Evolutionary conservation across 495 filamentous ascomycete species (phyloP), one percentile per base, ranked within the genome.

Genomic region (Evansstolkia leycettana): DNA sequence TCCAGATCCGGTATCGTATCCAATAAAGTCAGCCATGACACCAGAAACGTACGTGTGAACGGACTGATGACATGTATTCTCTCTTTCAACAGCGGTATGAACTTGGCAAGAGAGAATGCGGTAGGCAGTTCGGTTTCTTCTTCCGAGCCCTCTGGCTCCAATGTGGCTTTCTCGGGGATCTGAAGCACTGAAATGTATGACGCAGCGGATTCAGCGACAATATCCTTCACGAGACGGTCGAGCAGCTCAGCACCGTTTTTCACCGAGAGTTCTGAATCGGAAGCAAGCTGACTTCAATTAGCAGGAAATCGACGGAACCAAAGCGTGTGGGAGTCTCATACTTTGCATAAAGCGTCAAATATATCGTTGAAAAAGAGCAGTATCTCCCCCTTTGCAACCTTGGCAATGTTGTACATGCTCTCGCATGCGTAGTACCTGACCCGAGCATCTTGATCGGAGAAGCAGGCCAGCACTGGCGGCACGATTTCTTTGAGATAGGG

Each of bases 391-490:
- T 99, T 99, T 15, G 92, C 90, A 7, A 96, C 90, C 64, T 98
- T 98, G 42, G 92, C 87, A 50, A 99, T 96, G 50, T 99, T 99
- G 57, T 99, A 99, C 92, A 99, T 99, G 60, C 87, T 90, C 70
- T 99, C 92, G 62, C 92, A 99, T 31, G 92, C 92, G 58, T 99
- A 99, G 55, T 99, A 99, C 36, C 92, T 77, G 12, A 99, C 92
- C 34, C 92, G 72, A 14, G 92, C 92, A 79, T 99, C 92, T 65
- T 96, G 90, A 47, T 99, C 92, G 14, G 80, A 80, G 55, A 99
- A 99, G 65, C 92, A 99, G 32, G 92, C 92, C n/a, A 99, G 71
- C 4, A 99, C 92, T 13, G 92, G 92, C 13, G 90, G 87, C 3
- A 99, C 89, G 37, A 99, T 94, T 38, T 86, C 74, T 54, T 83